Evolutionary conservation across 2,329 filamentous ascomycete genomes (phyloP).

Genomic region (Xylaria sp.): DNA sequence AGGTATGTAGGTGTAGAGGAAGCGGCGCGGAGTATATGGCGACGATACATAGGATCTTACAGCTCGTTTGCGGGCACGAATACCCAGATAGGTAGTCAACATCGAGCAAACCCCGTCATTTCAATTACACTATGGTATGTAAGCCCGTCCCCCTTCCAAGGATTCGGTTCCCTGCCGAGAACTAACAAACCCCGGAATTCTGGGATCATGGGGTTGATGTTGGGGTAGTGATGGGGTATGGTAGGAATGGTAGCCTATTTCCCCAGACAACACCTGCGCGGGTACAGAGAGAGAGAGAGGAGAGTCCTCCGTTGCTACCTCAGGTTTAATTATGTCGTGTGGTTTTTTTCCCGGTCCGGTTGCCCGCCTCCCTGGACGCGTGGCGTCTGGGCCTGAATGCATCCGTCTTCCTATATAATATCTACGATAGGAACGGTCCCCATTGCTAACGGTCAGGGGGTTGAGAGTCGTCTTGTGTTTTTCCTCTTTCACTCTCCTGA

Average conservation of each 20-base stretch:
- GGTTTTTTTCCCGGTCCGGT: constrained; percentile 28
- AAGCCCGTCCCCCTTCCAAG: background rate
- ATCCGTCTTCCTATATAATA: constrained; percentile 27
- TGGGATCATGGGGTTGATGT: background rate
- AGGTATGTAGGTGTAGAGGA: too few relatives aligned
- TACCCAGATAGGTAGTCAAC: too few relatives aligned
- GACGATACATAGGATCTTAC: background rate
- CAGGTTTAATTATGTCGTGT: too few relatives aligned
- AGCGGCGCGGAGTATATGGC: background rate
- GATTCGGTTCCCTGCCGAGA: background rate
- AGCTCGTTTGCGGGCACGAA: too few relatives aligned
- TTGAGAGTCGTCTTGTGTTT: too few relatives aligned
- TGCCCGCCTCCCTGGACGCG: constrained; percentile 19
- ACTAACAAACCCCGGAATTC: background rate
- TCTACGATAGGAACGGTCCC: constrained; percentile 13
- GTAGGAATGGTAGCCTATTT: background rate
- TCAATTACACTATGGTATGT: background rate
- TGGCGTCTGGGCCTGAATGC: constrained; percentile 11
- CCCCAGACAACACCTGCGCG: too few relatives aligned
- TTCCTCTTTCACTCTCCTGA: background rate
- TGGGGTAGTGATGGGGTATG: background rate
- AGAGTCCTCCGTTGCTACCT: too few relatives aligned
- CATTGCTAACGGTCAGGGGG: constrained; percentile 1
- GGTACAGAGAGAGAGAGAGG: too few relatives aligned
- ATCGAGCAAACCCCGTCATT: too few relatives aligned